phyloP scores from a whole-genome alignment of 768 basidiomycete genomes.

The Hygrophorus pudorinus region DNA sequence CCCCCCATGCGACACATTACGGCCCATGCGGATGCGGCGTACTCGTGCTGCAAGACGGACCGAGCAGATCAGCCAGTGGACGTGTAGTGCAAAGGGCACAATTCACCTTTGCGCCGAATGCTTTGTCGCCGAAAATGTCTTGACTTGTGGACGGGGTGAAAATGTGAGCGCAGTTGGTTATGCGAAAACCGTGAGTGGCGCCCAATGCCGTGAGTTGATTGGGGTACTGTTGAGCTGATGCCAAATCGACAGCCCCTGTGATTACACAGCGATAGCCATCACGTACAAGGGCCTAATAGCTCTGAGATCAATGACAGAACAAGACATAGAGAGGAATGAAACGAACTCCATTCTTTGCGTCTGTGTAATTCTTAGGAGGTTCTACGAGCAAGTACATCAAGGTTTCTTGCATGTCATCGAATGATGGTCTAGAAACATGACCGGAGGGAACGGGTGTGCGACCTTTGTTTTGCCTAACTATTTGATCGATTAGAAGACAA shows the following conservation, averaged over 20 bases:
- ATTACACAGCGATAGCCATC: conserved; percentile 4
- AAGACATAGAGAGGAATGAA: neutral
- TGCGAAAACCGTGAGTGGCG: neutral
- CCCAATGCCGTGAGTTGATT: neutral
- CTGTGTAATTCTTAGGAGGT: neutral
- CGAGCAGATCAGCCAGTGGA: neutral
- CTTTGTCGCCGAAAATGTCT: neutral
- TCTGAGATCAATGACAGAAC: neutral
- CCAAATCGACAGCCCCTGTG: neutral
- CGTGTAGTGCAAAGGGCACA: neutral
- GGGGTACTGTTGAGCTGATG: neutral
- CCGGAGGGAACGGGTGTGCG: neutral
- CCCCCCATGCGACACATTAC: neutral
- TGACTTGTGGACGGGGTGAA: neutral
- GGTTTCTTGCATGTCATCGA: neutral
- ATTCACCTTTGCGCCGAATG: neutral
- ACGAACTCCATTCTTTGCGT: neutral
- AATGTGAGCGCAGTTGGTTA: conserved; percentile 1
- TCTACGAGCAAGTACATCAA: neutral
- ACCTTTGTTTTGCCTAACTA: neutral
- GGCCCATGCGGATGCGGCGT: neutral
- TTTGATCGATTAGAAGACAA: neutral
- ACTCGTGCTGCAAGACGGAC: neutral
- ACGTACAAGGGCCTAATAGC: conserved; percentile 3
- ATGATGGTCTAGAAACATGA: neutral